Evolutionary conservation across 225 moss, liverwort and hornwort species (phyloP).

Genomic region (Asterella californica): DNA sequence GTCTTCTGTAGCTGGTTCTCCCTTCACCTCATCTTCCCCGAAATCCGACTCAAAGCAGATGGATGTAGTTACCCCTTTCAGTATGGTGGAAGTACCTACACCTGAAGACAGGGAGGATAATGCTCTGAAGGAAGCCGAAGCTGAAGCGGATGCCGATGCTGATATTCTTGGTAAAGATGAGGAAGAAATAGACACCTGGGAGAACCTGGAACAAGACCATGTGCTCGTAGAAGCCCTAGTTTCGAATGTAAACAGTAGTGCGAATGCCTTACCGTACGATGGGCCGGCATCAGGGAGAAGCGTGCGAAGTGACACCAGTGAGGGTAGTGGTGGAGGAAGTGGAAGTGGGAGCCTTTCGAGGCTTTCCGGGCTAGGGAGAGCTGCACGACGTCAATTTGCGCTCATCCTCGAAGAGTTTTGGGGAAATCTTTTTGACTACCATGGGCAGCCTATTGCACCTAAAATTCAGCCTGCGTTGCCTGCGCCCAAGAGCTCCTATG

Average conservation of each 20-base stretch:
- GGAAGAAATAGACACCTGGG: constrained; percentile 44
- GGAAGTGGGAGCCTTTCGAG: constrained; percentile 87
- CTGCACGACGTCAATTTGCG: constrained; percentile 84
- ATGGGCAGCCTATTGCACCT: constrained; percentile 56
- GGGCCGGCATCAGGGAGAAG: constrained; percentile 60
- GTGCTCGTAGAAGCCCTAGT: constrained; percentile 44
- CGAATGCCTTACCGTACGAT: constrained; percentile 45
- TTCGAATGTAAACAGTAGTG: constrained; percentile 43
- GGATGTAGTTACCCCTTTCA: constrained; percentile 4
- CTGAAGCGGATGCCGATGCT: constrained; percentile 66
- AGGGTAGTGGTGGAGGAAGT: constrained; percentile 67
- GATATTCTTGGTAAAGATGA: constrained; percentile 68
- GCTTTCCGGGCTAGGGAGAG: constrained; percentile 75
- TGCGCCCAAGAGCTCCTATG: constrained; percentile 11
- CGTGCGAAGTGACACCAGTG: constrained; percentile 61
- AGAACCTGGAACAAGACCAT: constrained; percentile 52
- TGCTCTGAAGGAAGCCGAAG: constrained; percentile 69
- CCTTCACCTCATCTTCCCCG: constrained; percentile 18
- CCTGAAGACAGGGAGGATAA: constrained; percentile 52
- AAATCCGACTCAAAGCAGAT: constrained; percentile 10
- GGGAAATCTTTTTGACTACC: constrained; percentile 68
- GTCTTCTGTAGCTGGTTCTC: constrained; percentile 29
- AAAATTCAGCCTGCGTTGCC: constrained; percentile 18
- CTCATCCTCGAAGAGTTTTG: constrained; percentile 83
- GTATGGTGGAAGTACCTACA: constrained; percentile 27